phyloP scores from a whole-genome alignment of 495 filamentous ascomycete species.

The Penicillium taxi region DNA sequence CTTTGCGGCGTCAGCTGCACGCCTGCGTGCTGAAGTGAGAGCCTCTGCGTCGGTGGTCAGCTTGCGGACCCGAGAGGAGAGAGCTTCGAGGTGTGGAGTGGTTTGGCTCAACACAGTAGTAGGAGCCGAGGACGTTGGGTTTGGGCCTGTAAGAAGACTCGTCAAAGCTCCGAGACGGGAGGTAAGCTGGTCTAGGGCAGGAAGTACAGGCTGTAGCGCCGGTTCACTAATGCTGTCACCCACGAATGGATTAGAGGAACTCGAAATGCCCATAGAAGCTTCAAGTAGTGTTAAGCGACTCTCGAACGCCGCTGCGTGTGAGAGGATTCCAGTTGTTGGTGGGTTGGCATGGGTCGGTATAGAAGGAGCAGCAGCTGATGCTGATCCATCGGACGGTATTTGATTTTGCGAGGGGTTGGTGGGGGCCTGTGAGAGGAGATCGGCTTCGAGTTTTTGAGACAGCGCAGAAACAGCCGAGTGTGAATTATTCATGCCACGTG shows the following conservation, averaged over 20 bases:
- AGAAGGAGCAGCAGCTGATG: conserved; percentile 3
- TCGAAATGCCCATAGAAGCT: conserved; percentile 68
- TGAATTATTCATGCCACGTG: conserved; percentile 16
- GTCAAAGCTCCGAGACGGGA: conserved; percentile 38
- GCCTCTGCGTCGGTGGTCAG: conserved; percentile 73
- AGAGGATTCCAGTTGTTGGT: conserved; percentile 54
- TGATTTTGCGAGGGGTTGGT: conserved; percentile 4
- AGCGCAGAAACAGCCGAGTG: conserved; percentile 32
- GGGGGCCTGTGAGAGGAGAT: conserved; percentile 5
- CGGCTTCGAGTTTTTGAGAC: conserved; percentile 26
- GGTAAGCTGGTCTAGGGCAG: conserved; percentile 58
- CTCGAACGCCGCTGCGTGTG: conserved; percentile 83
- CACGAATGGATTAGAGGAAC: conserved; percentile 56
- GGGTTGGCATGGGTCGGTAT: conserved; percentile 3
- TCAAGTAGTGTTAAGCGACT: conserved; percentile 70
- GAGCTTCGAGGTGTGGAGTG: conserved; percentile 56
- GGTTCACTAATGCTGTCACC: conserved; percentile 48
- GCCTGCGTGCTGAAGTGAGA: conserved; percentile 61
- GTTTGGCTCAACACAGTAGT: conserved; percentile 20
- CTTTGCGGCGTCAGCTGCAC: conserved; percentile 63
- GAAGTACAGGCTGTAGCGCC: conserved; percentile 72
- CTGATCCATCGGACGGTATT: not conserved
- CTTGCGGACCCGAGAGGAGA: conserved; percentile 63
- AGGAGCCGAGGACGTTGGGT: conserved; percentile 23
- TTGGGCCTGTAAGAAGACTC: conserved; percentile 36